Base-by-base conservation (phyloP, 192 early-diverging fungal species). In the Coemansia sp. region DNA sequence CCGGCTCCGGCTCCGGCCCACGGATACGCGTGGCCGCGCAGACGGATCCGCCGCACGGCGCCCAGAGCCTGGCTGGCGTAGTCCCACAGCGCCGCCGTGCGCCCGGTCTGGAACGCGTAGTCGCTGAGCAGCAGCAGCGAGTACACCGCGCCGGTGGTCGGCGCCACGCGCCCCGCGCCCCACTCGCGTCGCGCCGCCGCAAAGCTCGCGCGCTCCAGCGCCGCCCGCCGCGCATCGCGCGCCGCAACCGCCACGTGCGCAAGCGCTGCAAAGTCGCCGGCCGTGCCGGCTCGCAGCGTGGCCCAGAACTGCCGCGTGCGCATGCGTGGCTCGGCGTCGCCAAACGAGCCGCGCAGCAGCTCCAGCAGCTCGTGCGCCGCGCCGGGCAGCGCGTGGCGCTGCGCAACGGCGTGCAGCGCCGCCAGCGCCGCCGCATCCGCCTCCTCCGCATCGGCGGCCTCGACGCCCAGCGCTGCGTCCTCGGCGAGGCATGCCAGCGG, bases 241-340 rank as follows among this genome's bases (percentile, higher is more conserved):
- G 60, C 62, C 4, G 78, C 70, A 9, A 81, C 56, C 9, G 67
- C 63, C 55, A 71, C 44, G 42, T 81, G 70, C 61, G 79, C 79
- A n/a, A 81, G 67, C 41, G 76, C 55, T 14, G 65, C 79, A 70
- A 81, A 81, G 74, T 81, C 79, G 63, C 70, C 62, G 17, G 61
- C 53, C 0, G 19, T 56, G 45, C 70, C 67, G 20, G 67, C 60
- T n/a, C 69, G 66, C 54, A 81, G 67, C 45, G 74, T 64, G 13
- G 60, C 74, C 73, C 79, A 76, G 70, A 81, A 76, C 68, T 72
- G 73, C 13, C 73, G 70, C 11, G 61, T 63, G 60, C 70, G 66
- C 5, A 75, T 71, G 11, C 68, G 62, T 60, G 65, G 50, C 16
- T 58, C 69, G 14, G 66, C 49, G 51, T 80, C 78, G 10, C 63